These are phyloP conservation scores for Ustilago nuda DNA, from an alignment of 1,284 basidiomycete species.

Conservation along the genomic window DNA sequence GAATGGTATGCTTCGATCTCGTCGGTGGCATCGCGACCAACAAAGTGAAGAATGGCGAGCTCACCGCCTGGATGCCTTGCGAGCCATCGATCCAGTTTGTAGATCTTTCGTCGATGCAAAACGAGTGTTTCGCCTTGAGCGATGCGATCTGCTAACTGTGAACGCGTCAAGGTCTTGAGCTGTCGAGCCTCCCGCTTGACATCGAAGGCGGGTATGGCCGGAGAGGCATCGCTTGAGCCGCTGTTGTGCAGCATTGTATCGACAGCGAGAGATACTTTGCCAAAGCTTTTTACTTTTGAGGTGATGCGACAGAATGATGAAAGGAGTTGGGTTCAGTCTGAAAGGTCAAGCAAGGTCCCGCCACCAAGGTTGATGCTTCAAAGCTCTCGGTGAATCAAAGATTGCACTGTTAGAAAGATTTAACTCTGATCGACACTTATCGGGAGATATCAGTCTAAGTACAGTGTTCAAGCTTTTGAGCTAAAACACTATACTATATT, in stretches of 20 bases:
- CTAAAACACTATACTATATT: too few relatives aligned
- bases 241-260: constrained; percentile 9
- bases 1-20: constrained; percentile 94
- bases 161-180: constrained; percentile 51
- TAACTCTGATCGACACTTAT: too few relatives aligned
- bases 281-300: background rate
- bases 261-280: background rate
- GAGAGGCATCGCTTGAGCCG: constrained; percentile 10
- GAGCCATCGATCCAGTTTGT: constrained; percentile 86
- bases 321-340: background rate
- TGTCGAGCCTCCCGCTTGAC: constrained; percentile 12
- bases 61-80: constrained; percentile 87
- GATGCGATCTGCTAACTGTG: constrained; percentile 60
- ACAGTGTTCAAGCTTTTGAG: too few relatives aligned
- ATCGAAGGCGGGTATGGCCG: background rate
- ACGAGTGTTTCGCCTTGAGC: constrained; percentile 76
- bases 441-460: too few relatives aligned
- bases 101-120: constrained; percentile 80
- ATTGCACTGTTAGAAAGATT: too few relatives aligned
- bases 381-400: constrained; percentile 1
- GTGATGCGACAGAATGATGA: background rate
- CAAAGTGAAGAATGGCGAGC: constrained; percentile 91
- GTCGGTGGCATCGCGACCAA: constrained; percentile 92
- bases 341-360: background rate
- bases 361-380: background rate